Evolutionary conservation across 345 rosid genomes (phyloP).

Genomic region (Dovyalis caffra): DNA sequence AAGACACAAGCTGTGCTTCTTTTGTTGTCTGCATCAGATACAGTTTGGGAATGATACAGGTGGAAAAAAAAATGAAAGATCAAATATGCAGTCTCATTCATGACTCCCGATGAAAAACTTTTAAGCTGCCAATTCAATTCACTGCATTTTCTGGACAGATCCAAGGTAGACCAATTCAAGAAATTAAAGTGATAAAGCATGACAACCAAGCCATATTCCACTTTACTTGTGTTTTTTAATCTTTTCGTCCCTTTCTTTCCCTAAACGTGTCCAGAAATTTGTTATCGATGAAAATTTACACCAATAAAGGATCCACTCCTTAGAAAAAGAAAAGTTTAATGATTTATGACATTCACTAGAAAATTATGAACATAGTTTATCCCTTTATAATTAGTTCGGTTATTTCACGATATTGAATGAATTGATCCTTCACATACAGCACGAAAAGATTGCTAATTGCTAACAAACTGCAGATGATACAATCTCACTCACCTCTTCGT

Average conservation of each 20-base stretch:
- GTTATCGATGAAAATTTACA: background rate
- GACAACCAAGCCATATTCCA: background rate
- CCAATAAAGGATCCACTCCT: background rate
- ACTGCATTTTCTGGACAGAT: background rate
- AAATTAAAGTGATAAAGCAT: background rate
- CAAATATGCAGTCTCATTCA: background rate
- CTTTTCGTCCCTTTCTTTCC: background rate
- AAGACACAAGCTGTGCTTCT: no score
- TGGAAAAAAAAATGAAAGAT: background rate
- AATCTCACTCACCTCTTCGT: constrained; percentile 71
- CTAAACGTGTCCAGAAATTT: background rate
- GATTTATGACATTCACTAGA: background rate
- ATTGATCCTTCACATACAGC: background rate
- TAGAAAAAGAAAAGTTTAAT: background rate
- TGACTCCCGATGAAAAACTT: background rate
- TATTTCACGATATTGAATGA: background rate
- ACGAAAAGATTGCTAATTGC: background rate
- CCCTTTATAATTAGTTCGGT: background rate
- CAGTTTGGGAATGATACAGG: background rate
- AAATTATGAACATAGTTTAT: no score
- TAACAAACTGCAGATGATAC: background rate
- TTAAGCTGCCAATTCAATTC: background rate
- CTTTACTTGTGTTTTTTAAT: background rate
- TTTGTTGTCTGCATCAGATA: no score
- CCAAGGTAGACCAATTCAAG: background rate